Percentiles rank a stretch among this genome's conserved stretches.
These are phyloP conservation scores for Gynochthodes officinalis DNA, from an alignment of 257 asterid species.

Conservation along the genomic window DNA sequence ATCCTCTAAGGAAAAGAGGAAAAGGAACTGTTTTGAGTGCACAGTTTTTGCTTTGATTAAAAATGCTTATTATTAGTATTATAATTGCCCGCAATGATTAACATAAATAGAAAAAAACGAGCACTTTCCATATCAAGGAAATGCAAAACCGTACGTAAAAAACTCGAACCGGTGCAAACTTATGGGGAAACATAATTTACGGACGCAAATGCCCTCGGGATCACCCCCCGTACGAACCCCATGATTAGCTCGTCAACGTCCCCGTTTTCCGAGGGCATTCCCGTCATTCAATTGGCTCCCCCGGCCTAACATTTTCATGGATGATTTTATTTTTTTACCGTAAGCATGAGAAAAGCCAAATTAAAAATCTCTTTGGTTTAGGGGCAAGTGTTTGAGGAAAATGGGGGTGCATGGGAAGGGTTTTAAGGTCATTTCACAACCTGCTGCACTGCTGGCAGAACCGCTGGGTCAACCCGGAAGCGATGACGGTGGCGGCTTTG, in stretches of 20 bases:
- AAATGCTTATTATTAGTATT: conserved; percentile 5
- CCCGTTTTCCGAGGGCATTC: conserved; percentile 27
- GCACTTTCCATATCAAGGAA: conserved; percentile 43
- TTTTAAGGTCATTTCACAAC: conserved; percentile 37
- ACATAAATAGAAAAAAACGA: conserved; percentile 21
- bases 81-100: background rate
- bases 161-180: conserved; percentile 28
- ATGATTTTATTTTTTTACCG: background rate
- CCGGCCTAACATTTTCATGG: background rate
- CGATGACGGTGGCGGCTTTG: conserved; percentile 84
- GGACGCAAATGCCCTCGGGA: conserved; percentile 81
- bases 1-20: background rate
- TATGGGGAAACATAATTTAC: conserved; percentile 32
- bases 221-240: conserved; percentile 52
- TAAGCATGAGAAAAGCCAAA: background rate
- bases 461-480: conserved; percentile 93
- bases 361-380: background rate
- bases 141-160: conserved; percentile 31
- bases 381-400: background rate
- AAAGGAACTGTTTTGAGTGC: background rate
- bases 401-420: conserved; percentile 31
- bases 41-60: conserved; percentile 8
- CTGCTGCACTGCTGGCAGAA: conserved; percentile 99
- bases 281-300: conserved; percentile 14
- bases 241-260: conserved; percentile 33